Evolutionary conservation across 352 stramenopile species (phyloP).

Genomic region (Globisporangium viniferum): DNA sequence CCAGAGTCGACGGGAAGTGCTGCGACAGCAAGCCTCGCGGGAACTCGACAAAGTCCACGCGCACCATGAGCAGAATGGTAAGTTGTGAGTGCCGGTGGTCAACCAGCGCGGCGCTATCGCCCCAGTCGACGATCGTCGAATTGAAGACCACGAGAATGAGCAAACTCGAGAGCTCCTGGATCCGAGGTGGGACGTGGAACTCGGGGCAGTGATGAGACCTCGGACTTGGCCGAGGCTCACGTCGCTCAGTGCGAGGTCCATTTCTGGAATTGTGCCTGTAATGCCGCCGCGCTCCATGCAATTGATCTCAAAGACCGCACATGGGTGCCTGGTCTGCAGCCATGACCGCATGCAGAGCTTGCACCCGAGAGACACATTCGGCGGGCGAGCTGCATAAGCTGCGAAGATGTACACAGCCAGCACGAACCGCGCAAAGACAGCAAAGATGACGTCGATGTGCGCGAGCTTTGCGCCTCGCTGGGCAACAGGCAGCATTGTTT

Average conservation of each 20-base stretch:
- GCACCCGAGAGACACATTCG: neutral
- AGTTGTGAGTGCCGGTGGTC: neutral
- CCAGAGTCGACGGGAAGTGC: slow-evolving; percentile 23
- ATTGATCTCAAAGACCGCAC: slow-evolving; percentile 6
- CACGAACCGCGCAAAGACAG: neutral
- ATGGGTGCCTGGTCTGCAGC: slow-evolving; percentile 1
- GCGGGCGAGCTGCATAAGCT: neutral
- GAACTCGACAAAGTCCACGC: neutral
- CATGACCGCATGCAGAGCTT: slow-evolving; percentile 10
- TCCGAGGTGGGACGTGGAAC: neutral
- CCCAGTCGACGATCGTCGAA: slow-evolving; percentile 11
- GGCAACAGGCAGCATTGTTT: neutral
- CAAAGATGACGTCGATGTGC: slow-evolving; percentile 1
- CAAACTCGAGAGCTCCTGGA: slow-evolving; percentile 9
- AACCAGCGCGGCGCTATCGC: neutral
- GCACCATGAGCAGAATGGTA: slow-evolving; percentile 2
- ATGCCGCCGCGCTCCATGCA: neutral
- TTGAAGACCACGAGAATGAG: slow-evolving; percentile 19
- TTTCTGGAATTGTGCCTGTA: neutral
- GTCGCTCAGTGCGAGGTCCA: neutral
- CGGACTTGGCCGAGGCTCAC: neutral
- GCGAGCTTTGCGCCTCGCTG: neutral
- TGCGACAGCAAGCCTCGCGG: slow-evolving; percentile 15
- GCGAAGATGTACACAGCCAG: slow-evolving; percentile 5
- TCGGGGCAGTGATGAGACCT: neutral